Percentiles rank a stretch among this genome's conserved stretches.
Evolutionary conservation across 345 rosid species (phyloP).

Genomic region (Murraya koenigii): DNA sequence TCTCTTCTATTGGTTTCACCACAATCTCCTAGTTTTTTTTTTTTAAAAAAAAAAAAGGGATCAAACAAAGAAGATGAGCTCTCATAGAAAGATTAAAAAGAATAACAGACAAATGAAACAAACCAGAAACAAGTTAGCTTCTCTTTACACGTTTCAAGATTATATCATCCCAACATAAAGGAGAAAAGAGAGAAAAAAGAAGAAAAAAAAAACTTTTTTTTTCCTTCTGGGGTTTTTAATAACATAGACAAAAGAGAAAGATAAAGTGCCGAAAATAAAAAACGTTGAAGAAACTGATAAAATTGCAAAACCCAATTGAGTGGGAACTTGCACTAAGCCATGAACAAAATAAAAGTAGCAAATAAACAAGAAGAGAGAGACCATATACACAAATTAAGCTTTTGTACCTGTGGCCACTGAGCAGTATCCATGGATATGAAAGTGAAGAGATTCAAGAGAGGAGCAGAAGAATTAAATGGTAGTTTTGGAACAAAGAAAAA

Average conservation of each 20-base stretch:
- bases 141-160: conserved; percentile 30
- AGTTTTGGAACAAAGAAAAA: conserved; percentile 19
- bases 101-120: conserved; percentile 30
- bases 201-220: neutral
- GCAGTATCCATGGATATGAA: conserved; percentile 86
- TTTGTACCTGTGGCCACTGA: conserved; percentile 91
- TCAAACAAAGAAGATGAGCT: conserved; percentile 20
- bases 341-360: conserved; percentile 24
- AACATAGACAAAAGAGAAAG: conserved; percentile 39
- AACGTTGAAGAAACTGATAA: conserved; percentile 28
- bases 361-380: conserved; percentile 13
- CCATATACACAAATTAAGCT: neutral
- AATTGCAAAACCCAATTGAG: conserved; percentile 35
- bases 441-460: conserved; percentile 28
- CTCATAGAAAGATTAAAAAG: conserved; percentile 9
- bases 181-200: neutral
- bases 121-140: conserved; percentile 26
- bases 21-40: conserved; percentile 57
- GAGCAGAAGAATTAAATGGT: conserved; percentile 16
- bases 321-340: conserved; percentile 44
- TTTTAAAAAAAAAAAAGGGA: conserved; percentile 5
- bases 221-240: neutral
- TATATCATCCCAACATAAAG: conserved; percentile 23
- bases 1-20: conserved; percentile 88
- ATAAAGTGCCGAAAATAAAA: conserved; percentile 35